Evolutionary conservation across 2,329 filamentous ascomycete genomes (phyloP).

Genomic region (Grosmannia serpens): DNA sequence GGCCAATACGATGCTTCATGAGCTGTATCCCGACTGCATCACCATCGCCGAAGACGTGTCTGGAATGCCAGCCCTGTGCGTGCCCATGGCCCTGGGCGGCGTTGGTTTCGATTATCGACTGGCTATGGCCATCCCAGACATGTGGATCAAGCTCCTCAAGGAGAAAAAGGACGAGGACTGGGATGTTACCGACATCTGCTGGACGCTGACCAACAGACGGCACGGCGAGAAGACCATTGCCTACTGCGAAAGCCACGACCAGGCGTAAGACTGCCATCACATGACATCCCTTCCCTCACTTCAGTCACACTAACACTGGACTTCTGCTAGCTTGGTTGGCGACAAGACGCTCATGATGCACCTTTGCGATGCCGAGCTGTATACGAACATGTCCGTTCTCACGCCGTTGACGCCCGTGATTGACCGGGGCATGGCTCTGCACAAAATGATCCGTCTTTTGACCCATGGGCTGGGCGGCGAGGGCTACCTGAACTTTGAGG

Average conservation of each 20-base stretch:
- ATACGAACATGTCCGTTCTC: constrained; percentile 90
- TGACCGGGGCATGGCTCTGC: constrained; percentile 78
- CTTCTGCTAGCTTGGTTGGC: constrained; percentile 66
- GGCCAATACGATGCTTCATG: constrained; percentile 90
- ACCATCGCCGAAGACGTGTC: constrained; percentile 96
- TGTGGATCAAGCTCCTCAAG: constrained; percentile 98
- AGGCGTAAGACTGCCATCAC: constrained; percentile 57
- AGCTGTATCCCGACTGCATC: constrained; percentile 76
- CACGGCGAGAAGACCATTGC: constrained; percentile 98
- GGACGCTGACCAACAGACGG: constrained; percentile 81
- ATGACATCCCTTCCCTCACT: not conserved
- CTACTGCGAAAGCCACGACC: constrained; percentile 93
- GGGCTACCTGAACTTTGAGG: constrained; percentile 96
- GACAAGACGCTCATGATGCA: constrained; percentile 98
- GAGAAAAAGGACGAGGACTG: constrained; percentile 84
- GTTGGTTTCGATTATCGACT: constrained; percentile 96
- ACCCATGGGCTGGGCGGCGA: constrained; percentile 89
- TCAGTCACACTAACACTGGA: not conserved
- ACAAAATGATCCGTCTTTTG: constrained; percentile 95
- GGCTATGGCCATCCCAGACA: constrained; percentile 94
- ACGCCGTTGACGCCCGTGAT: constrained; percentile 79
- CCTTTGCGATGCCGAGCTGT: constrained; percentile 93
- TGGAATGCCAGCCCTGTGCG: constrained; percentile 93
- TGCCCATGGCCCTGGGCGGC: constrained; percentile 75
- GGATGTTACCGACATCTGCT: constrained; percentile 77